Base-by-base conservation (phyloP, 2,329 filamentous ascomycete genomes). In the Nectriaceae sp. region DNA sequence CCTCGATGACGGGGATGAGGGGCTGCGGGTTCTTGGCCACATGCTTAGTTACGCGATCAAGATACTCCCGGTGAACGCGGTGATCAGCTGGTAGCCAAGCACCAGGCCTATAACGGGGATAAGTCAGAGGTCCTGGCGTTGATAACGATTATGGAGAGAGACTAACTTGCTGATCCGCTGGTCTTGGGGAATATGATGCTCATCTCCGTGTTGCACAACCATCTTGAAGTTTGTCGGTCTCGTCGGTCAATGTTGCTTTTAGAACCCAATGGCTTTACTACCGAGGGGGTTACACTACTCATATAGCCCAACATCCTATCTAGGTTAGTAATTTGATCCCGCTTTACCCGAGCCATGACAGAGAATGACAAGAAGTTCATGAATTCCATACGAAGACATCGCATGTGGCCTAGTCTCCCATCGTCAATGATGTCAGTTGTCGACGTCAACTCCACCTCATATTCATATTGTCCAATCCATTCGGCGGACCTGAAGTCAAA, bases 81-180 rank as follows among this genome's bases (percentile, higher is more conserved):
- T 83, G 78, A 67, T 88, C 83, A 3, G 79, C 70, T 3, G 84
- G 84, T 21, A 88, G 75, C 85, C 85, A 89, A 31, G 70, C 70
- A 8, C 83, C 82, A 2, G 73, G 66, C 61, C 78, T 82, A 40
- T 4, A 6, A n/a, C n/a, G 5, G 42, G 15, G 8, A 21, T 39
- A 29, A 37, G 18, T 5, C 16, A 20, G 8, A 37, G 11, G 21
- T 21, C 11, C 21, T 19, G n/a, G 6, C 26, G 26, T 10, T 46
- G 8, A 36, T 15, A 10, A 19, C 8, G 8, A n/a, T n/a, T 6
- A n/a, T 16, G 8, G 16, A 36, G 38, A 44, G 36, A 16, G 36
- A 37, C 71, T 61, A 61, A 80, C 78, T 71, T 75, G 57, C 74
- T 57, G 33, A 77, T 60, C 40, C 68, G 70, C 61, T 75, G 70